phyloP scores from a whole-genome alignment of 2,329 filamentous ascomycete species.

The Calonectria ilicicola region DNA sequence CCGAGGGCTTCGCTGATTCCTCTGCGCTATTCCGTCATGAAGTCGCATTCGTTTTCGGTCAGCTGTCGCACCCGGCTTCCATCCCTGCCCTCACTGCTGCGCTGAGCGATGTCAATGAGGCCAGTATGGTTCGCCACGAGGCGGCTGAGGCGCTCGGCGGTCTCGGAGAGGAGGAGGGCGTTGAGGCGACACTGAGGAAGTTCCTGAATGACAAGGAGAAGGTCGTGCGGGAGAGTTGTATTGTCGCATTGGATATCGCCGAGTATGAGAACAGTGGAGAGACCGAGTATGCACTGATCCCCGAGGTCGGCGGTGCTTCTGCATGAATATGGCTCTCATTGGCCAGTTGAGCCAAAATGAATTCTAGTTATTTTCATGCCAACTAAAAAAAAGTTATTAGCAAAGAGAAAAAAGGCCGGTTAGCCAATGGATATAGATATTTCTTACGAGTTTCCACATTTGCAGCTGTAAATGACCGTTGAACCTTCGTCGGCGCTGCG shows the following conservation, averaged over 20 bases:
- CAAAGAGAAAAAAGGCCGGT: constrained; percentile 35
- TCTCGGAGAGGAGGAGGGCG: constrained; percentile 91
- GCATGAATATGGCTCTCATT: constrained; percentile 47
- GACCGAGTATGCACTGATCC: constrained; percentile 91
- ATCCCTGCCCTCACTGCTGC: constrained; percentile 88
- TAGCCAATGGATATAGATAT: constrained; percentile 24
- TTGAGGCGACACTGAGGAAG: constrained; percentile 84
- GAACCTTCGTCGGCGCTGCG: constrained; percentile 95
- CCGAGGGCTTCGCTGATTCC: constrained; percentile 84
- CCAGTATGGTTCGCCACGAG: constrained; percentile 97
- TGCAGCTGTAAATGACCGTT: constrained; percentile 90
- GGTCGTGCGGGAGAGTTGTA: constrained; percentile 93
- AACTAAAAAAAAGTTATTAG: constrained; percentile 48
- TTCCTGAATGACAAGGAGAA: constrained; percentile 93
- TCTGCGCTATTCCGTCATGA: constrained; percentile 97
- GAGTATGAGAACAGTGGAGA: constrained; percentile 93
- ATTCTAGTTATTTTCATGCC: constrained; percentile 71
- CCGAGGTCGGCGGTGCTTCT: constrained; percentile 64
- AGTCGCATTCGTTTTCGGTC: constrained; percentile 97
- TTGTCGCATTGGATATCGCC: constrained; percentile 97
- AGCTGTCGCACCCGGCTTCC: constrained; percentile 95
- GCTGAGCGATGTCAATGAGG: constrained; percentile 83
- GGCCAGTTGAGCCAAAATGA: constrained; percentile 26
- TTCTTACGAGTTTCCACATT: constrained; percentile 83
- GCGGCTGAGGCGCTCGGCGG: constrained; percentile 96